Evolutionary conservation across 1,139 yeast species (phyloP).

Genomic region (Candida freyschussii): DNA sequence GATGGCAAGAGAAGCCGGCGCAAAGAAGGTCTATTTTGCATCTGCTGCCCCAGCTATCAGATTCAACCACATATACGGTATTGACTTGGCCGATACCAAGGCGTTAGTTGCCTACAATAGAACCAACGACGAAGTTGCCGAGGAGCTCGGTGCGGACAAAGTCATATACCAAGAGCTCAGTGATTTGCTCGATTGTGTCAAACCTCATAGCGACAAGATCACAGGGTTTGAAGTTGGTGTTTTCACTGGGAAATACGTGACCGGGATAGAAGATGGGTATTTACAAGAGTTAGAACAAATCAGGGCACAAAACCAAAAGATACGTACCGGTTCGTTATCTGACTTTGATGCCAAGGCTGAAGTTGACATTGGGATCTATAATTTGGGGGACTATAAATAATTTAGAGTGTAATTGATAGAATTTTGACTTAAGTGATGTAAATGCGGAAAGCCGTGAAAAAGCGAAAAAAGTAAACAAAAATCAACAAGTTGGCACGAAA

Average conservation of each 20-base stretch:
- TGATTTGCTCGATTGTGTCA: conserved; percentile 82
- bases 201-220: conserved; percentile 37
- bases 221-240: conserved; percentile 88
- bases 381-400: conserved; percentile 66
- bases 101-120: conserved; percentile 88
- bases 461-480: neutral
- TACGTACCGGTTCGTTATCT: conserved; percentile 36
- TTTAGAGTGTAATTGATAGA: neutral
- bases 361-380: conserved; percentile 84
- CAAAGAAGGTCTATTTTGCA: conserved; percentile 86
- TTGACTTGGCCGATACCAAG: conserved; percentile 91
- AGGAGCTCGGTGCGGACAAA: conserved; percentile 84
- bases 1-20: conserved; percentile 99
- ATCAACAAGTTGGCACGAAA: neutral
- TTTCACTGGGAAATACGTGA: conserved; percentile 89
- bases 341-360: conserved; percentile 76
- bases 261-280: conserved; percentile 85
- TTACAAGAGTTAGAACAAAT: conserved; percentile 76
- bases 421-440: too few relatives aligned
- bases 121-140: conserved; percentile 66
- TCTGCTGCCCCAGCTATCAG: conserved; percentile 98
- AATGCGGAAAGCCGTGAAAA: conserved; percentile 1
- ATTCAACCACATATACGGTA: conserved; percentile 93
- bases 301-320: conserved; percentile 72
- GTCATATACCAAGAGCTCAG: conserved; percentile 84